Evolutionary conservation across 2,329 filamentous ascomycete species (phyloP), one percentile per base, ranked within the genome.

Genomic region (Xylaria sp.): DNA sequence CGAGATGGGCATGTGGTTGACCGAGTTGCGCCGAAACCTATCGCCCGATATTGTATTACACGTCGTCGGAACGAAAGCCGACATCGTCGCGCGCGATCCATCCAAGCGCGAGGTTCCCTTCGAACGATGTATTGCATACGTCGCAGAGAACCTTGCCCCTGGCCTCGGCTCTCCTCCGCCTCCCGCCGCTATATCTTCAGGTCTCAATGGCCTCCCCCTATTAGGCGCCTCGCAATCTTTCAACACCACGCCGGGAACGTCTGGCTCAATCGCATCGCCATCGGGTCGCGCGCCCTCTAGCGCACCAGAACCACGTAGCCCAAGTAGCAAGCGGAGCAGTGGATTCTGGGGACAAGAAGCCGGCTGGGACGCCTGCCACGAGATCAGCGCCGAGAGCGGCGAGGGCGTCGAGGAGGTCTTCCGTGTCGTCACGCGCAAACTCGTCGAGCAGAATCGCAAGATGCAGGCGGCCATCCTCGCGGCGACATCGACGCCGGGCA

Each of bases 401-500:
- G 92, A 97, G 78, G 93, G 93, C 16, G 92, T 99, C 16, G 94
- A 97, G 68, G 94, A 97, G 75, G 92, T 99, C 0, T 97, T 97
- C 69, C 83, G 93, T 18, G 83, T 85, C 48, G 83, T 86, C 11
- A 81, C 83, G 42, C 76, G 83, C 61, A 86, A 86, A 72, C 79
- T 86, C 59, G 83, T 85, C 66, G 83, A 85, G 73, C 82, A 85
- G 76, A 84, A 85, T 70, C 80, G 82, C 67, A 83, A 83, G 76
- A 82, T 85, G 72, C 82, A 84, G 72, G 81, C 83, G 66, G 83
- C 81, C 8, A 74, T 85, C 57, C 70, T 83, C 1, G 77, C 79
- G n/a, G 83, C 83, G 13, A 81, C 80, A 1, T 79, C 80, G 3
- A 76, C 77, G 0, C 80, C 80, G 0, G 79, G 79, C 2, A 51